Evolutionary conservation across 257 asterid genomes (phyloP).

Genomic region (Solanum appendiculatum): DNA sequence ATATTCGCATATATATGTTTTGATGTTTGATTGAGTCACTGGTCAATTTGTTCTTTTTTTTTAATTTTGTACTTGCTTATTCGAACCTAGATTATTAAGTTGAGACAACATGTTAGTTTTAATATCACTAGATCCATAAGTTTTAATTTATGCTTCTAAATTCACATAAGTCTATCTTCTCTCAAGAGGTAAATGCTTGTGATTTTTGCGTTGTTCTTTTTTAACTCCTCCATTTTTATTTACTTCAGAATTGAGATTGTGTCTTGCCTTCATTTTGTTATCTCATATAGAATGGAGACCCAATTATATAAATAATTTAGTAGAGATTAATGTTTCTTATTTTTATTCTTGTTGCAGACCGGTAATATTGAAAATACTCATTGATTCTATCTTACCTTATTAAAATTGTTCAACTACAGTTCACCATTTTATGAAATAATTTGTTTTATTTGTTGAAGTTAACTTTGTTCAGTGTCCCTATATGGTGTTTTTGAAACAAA

Average conservation of each 20-base stretch:
- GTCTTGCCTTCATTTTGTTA: too few species aligned
- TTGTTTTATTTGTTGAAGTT: too few species aligned
- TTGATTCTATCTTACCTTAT: too few species aligned
- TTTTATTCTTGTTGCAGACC: too few species aligned
- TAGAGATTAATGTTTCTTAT: too few species aligned
- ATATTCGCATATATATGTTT: not conserved
- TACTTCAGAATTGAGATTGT: not conserved
- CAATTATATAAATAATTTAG: too few species aligned
- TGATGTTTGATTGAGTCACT: not conserved
- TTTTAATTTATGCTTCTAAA: not conserved
- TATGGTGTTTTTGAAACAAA: not conserved
- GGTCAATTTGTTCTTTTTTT: not conserved
- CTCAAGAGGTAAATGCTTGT: not conserved
- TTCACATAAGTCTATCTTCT: not conserved
- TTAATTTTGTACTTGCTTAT: not conserved
- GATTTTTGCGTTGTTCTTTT: not conserved
- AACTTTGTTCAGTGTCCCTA: not conserved
- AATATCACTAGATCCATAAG: not conserved
- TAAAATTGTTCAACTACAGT: too few species aligned
- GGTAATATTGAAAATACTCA: too few species aligned
- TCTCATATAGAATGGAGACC: too few species aligned
- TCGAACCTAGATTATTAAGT: not conserved
- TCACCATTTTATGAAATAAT: too few species aligned
- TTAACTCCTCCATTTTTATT: too few species aligned
- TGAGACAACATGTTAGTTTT: too few species aligned